These are phyloP conservation scores for Rosa persica DNA, from an alignment of 306 rosid species.

Conservation along the genomic window DNA sequence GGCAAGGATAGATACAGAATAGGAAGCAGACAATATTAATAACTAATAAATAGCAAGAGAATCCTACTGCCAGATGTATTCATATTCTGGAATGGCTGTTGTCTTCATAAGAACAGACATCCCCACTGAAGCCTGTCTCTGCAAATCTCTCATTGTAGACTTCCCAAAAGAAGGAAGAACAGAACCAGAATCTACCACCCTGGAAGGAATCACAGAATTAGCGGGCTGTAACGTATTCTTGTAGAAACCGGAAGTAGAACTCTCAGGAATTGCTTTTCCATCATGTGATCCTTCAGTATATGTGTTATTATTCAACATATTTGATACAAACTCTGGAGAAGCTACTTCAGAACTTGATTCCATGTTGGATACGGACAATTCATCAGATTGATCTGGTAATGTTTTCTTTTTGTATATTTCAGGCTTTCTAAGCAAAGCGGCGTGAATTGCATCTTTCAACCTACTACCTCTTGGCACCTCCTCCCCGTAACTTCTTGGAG, in stretches of 20 bases:
- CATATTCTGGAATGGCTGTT: conserved; percentile 71
- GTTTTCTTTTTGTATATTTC: conserved; percentile 68
- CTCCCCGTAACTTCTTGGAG: conserved; percentile 50
- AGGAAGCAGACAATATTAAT: conserved; percentile 9
- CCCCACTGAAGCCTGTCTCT: conserved; percentile 28
- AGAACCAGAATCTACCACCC: conserved; percentile 36
- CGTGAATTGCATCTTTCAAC: conserved; percentile 80
- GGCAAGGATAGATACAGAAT: conserved; percentile 15
- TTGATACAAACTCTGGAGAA: conserved; percentile 42
- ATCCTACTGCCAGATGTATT: conserved; percentile 82
- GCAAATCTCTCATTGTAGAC: conserved; percentile 43
- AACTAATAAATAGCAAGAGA: conserved; percentile 26
- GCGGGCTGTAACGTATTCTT: conserved; percentile 28
- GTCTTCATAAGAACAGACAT: conserved; percentile 41
- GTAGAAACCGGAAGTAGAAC: conserved; percentile 34
- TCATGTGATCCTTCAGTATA: conserved; percentile 43
- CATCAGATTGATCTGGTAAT: conserved; percentile 48
- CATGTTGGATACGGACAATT: conserved; percentile 38
- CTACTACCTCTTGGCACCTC: conserved; percentile 49
- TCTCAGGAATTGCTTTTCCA: conserved; percentile 36
- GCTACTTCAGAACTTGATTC: conserved; percentile 46
- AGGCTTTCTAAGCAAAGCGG: conserved; percentile 78
- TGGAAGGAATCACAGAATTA: conserved; percentile 37
- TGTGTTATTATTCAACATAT: conserved; percentile 39
- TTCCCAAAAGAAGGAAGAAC: conserved; percentile 37